Base-by-base conservation (phyloP, 2,329 filamentous ascomycete genomes). In the Ophiostoma sp. region DNA sequence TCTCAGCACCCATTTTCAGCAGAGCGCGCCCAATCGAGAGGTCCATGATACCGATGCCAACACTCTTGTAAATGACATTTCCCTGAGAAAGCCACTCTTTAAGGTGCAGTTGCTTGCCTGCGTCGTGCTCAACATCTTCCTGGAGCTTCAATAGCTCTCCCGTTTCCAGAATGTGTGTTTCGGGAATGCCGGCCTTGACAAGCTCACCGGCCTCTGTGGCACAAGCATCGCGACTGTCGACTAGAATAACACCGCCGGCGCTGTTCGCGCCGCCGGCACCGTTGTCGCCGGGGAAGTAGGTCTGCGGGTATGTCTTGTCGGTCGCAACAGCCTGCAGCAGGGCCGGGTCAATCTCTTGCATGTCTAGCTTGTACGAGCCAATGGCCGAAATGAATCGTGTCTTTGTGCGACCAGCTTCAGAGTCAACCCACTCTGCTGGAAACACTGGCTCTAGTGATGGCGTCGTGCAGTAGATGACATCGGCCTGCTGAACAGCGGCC, bases 21-120 rank as follows among this genome's bases (percentile, higher is more conserved):
- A 90, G 74, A 74, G 88, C 84, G 36, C 81, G 80, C 0, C 87
- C 88, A 6, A 89, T 86, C 2, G 88, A 84, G 48, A 91, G 79
- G 79, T 91, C 89, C 87, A 90, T 90, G 72, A 91, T 76, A 0
- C 88, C 88, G 69, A 90, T 77, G 0, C 89, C 89, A 3, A 91
- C 88, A 73, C 86, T 86, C 82, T 91, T 91, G 76, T 89, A 91
- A 44, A 91, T 85, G 0, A 90, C 85, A 76, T 90, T 88, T 0
- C 89, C 89, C 66, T 80, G 81, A 72, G 85, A 82, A 68, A 90
- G 75, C 87, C 88, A 90, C 13, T 27, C 41, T 1, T 35, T 23
- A 27, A 73, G 73, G 5, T 73, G 71, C 1, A 76, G 15, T 31
- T 65, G 17, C 10, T 36, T 23, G 3, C 15, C n/a, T 2, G 62